Conservation (phyloP, 1,284 basidiomycete species). For the Puccinia sorghi region DNA sequence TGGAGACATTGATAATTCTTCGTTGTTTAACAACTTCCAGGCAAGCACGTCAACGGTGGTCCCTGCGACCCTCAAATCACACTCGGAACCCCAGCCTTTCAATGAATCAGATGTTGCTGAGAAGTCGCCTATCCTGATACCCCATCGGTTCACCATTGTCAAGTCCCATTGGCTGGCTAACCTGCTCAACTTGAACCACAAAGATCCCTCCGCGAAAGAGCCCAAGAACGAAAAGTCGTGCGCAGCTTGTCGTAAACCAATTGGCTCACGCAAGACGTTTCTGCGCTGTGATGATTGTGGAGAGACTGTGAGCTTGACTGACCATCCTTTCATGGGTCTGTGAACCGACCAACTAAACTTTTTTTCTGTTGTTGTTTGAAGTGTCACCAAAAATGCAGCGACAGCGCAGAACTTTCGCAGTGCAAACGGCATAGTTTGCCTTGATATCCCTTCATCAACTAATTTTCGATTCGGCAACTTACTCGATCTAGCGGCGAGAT, state of each 20-base stretch:
- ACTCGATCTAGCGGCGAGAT: background rate
- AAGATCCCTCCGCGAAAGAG: constrained; percentile 1
- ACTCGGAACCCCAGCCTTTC: background rate
- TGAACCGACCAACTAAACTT: background rate
- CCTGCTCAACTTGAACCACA: constrained; percentile 19
- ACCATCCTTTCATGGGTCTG: background rate
- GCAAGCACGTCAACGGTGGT: background rate
- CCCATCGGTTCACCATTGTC: constrained; percentile 45
- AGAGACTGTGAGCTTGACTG: constrained; percentile 20
- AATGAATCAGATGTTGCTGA: background rate
- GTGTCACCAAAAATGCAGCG: constrained; percentile 47
- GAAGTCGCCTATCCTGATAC: background rate
- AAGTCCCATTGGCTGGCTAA: constrained; percentile 36
- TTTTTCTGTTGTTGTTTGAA: background rate
- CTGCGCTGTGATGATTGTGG: constrained; percentile 48
- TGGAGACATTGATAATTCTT: background rate
- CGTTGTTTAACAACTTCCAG: background rate
- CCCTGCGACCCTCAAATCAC: background rate
- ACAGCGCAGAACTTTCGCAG: background rate
- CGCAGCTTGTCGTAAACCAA: constrained; percentile 33
- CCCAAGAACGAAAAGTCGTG: constrained; percentile 16
- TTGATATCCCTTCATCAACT: background rate
- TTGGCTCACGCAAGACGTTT: constrained; percentile 27
- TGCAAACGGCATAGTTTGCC: background rate
- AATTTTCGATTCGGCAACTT: too few relatives aligned